A percentile compares a stretch with the other conserved stretches of the same genome.
Evolutionary conservation across 2,329 filamentous ascomycete species (phyloP).

Genomic region (Cladosporium austrohemisphaericum): DNA sequence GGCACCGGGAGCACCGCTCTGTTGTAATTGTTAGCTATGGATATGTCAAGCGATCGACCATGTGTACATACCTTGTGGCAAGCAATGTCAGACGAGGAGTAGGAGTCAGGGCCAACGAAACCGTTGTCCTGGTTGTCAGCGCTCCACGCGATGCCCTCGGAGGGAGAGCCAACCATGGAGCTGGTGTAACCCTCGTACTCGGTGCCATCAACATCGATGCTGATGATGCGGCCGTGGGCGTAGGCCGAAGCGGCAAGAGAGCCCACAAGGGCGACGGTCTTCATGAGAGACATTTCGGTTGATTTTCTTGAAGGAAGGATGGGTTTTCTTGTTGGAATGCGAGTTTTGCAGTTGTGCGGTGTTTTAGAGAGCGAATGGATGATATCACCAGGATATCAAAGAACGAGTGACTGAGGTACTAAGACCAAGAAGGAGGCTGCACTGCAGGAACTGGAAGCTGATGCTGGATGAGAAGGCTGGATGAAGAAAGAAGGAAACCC

Average conservation of each 20-base stretch:
- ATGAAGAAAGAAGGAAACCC: constrained; percentile 8
- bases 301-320: neutral
- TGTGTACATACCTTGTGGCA: constrained; percentile 14
- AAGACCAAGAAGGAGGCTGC: constrained; percentile 6
- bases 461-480: constrained; percentile 12
- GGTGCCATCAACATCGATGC: constrained; percentile 46
- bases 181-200: constrained; percentile 43
- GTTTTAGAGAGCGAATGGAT: constrained; percentile 12
- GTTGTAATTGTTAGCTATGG: neutral
- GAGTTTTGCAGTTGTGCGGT: constrained; percentile 3
- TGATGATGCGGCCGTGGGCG: constrained; percentile 19
- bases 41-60: neutral
- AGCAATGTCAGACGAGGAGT: constrained; percentile 14
- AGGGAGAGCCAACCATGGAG: neutral
- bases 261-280: constrained; percentile 26
- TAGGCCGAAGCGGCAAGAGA: constrained; percentile 32
- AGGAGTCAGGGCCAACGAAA: constrained; percentile 14
- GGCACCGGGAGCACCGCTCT: constrained; percentile 33
- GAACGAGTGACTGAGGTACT: constrained; percentile 14
- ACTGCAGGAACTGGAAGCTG: constrained; percentile 8
- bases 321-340: neutral
- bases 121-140: constrained; percentile 17
- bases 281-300: constrained; percentile 26
- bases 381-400: constrained; percentile 17
- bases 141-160: constrained; percentile 6